Conservation (phyloP, 2,329 filamentous ascomycete species). For the Tolypocladium cylindrosporum region DNA sequence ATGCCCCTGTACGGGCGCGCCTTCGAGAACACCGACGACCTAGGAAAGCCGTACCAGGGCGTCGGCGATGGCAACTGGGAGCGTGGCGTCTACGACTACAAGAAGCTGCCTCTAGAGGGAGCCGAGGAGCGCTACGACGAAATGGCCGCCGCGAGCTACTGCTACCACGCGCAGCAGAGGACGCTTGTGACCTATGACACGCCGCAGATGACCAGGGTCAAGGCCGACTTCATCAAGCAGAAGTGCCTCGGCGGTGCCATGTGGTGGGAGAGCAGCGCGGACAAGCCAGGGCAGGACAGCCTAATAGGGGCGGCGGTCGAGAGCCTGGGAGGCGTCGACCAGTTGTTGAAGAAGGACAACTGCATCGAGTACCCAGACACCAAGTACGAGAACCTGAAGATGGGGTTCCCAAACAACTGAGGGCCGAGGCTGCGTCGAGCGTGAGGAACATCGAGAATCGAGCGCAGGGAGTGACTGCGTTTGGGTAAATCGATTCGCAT, state of each 20-base stretch:
- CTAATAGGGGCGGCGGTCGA: constrained; percentile 58
- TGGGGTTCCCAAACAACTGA: constrained; percentile 41
- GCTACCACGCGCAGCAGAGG: constrained; percentile 53
- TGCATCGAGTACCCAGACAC: constrained; percentile 53
- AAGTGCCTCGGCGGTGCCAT: constrained; percentile 74
- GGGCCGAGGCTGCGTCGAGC: background rate
- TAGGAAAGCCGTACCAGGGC: constrained; percentile 59
- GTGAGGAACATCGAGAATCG: background rate
- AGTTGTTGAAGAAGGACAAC: constrained; percentile 45
- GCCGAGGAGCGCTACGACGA: constrained; percentile 55
- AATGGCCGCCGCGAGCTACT: constrained; percentile 62
- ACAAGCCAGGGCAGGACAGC: constrained; percentile 55
- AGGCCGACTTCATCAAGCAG: constrained; percentile 61
- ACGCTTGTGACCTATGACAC: constrained; percentile 77
- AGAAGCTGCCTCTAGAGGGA: constrained; percentile 63
- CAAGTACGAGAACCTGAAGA: constrained; percentile 61
- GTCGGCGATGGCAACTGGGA: constrained; percentile 78
- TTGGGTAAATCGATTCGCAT: too few relatives aligned
- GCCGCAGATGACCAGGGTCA: constrained; percentile 53
- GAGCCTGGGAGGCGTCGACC: constrained; percentile 40
- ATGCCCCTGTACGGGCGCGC: constrained; percentile 89
- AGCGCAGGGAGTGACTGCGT: background rate
- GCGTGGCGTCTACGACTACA: constrained; percentile 79
- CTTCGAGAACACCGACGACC: constrained; percentile 69
- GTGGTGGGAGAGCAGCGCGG: constrained; percentile 92